These are phyloP conservation scores for Zygnema circumcarinatum DNA, from an alignment of 139 green algal species.

Conservation along the genomic window DNA sequence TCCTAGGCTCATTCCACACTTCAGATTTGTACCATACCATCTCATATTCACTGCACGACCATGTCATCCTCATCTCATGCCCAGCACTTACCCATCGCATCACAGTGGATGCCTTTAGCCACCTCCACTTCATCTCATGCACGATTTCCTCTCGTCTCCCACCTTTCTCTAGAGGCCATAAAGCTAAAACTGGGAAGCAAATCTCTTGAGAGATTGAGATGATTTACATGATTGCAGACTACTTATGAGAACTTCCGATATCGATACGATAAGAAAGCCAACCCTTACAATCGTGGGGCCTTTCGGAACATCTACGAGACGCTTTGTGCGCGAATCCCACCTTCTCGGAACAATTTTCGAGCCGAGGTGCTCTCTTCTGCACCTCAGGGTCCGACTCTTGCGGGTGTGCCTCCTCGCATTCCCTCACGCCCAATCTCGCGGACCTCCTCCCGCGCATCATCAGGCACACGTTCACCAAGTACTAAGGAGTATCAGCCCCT, in stretches of 20 bases:
- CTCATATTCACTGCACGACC: too few relatives aligned
- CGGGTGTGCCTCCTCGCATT: neutral
- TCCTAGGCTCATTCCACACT: too few relatives aligned
- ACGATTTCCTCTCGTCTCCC: too few relatives aligned
- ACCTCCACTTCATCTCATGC: too few relatives aligned
- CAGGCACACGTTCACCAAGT: constrained; percentile 1
- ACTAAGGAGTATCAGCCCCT: constrained; percentile 9
- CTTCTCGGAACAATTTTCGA: constrained; percentile 57
- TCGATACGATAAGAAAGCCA: constrained; percentile 64
- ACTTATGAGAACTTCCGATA: constrained; percentile 99
- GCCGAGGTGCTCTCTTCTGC: constrained; percentile 14
- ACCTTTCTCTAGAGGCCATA: too few relatives aligned
- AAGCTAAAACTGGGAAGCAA: too few relatives aligned
- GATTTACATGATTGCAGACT: constrained; percentile 86
- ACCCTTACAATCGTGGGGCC: constrained; percentile 74
- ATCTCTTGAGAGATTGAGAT: too few relatives aligned
- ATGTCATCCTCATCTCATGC: too few relatives aligned
- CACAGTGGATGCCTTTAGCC: too few relatives aligned
- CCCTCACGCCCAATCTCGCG: neutral
- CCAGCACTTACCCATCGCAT: too few relatives aligned
- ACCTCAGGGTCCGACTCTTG: neutral
- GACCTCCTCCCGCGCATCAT: neutral
- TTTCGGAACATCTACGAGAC: constrained; percentile 73
- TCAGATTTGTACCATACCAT: too few relatives aligned
- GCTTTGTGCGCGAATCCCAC: constrained; percentile 47